phyloP scores from a whole-genome alignment of 305 asterid genomes.

The Withania somnifera region DNA sequence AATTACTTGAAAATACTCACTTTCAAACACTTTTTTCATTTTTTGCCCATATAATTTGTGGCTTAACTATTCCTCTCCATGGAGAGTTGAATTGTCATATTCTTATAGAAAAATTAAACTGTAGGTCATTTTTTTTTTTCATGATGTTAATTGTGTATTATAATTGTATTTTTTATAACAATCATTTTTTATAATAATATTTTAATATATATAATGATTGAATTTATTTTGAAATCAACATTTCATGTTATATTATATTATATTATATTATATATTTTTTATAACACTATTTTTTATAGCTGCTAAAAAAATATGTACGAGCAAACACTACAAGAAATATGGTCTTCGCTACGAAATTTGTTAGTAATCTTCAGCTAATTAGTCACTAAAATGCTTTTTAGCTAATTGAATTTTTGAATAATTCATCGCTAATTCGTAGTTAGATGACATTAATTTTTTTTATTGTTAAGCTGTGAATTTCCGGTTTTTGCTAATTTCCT shows the following conservation, averaged over 20 bases:
- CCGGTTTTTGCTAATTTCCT: too few relatives aligned
- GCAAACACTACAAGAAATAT: too few relatives aligned
- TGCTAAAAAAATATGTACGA: too few relatives aligned
- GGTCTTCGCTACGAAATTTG: too few relatives aligned
- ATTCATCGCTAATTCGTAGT: too few relatives aligned
- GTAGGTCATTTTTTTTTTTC: neutral
- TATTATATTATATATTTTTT: too few relatives aligned
- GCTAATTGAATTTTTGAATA: too few relatives aligned
- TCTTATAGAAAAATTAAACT: neutral
- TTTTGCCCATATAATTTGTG: neutral
- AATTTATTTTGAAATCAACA: neutral
- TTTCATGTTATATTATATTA: neutral
- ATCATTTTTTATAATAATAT: neutral
- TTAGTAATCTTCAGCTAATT: too few relatives aligned
- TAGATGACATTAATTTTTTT: too few relatives aligned
- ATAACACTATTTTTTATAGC: too few relatives aligned
- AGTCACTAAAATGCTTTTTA: too few relatives aligned
- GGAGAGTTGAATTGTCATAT: neutral
- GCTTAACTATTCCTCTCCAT: neutral
- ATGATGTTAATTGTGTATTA: neutral
- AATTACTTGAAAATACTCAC: slow-evolving; percentile 11
- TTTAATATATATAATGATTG: accelerated
- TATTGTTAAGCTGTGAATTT: too few relatives aligned
- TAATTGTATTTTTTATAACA: neutral
- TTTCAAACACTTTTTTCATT: slow-evolving; percentile 17